Conservation (phyloP, 352 stramenopile species). For the Phytophthora megakarya region DNA sequence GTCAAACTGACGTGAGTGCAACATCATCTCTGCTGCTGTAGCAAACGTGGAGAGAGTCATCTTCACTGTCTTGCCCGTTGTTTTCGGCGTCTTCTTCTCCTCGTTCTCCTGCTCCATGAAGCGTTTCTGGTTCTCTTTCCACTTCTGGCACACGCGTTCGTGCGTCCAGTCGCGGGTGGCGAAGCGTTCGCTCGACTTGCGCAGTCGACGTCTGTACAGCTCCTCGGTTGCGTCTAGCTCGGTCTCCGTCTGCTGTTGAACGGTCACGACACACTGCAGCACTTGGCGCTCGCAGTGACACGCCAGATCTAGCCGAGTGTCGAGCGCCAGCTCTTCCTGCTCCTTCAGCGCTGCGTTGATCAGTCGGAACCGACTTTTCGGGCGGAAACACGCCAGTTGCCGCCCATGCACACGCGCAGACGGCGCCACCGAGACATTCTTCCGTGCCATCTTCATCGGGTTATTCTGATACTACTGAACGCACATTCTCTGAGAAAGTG, state of each 20-base stretch:
- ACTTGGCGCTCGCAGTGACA: slow-evolving; percentile 56
- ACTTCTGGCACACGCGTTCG: slow-evolving; percentile 67
- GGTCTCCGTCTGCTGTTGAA: slow-evolving; percentile 10
- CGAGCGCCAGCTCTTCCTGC: not conserved
- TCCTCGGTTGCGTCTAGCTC: slow-evolving; percentile 32
- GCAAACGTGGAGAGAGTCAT: slow-evolving; percentile 55
- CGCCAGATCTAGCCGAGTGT: slow-evolving; percentile 28
- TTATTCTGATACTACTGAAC: slow-evolving; percentile 16
- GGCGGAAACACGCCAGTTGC: slow-evolving; percentile 68
- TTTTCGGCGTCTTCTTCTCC: slow-evolving; percentile 17
- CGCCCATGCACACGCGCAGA: slow-evolving; percentile 40
- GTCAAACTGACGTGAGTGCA: slow-evolving; percentile 71
- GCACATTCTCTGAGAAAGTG: not conserved
- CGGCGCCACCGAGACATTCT: not conserved
- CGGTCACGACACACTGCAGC: slow-evolving; percentile 43
- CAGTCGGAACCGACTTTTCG: slow-evolving; percentile 56
- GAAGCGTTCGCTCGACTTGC: slow-evolving; percentile 70
- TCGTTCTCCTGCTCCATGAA: slow-evolving; percentile 34
- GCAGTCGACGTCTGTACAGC: slow-evolving; percentile 36
- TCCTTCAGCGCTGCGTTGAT: not conserved
- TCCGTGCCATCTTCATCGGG: slow-evolving; percentile 16
- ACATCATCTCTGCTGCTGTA: slow-evolving; percentile 51
- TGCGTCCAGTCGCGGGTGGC: slow-evolving; percentile 56
- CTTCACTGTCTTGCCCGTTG: slow-evolving; percentile 48
- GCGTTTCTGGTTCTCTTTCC: slow-evolving; percentile 69